Evolutionary conservation across 805 yeast genomes (phyloP).

Genomic region (Sporopachydermia lactativora): DNA sequence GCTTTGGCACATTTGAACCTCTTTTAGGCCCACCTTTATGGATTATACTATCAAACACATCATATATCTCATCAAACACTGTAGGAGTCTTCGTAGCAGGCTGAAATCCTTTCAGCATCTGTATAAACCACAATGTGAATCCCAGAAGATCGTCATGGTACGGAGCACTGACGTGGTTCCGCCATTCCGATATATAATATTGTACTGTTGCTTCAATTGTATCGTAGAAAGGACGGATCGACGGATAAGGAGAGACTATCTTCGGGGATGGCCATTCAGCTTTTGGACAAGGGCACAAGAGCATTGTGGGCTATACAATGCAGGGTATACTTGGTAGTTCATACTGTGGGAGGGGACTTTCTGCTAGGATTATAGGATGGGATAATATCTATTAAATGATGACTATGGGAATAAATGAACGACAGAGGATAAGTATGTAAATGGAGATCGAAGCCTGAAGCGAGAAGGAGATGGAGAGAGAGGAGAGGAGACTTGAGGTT

Average conservation of each 20-base stretch:
- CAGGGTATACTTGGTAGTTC: too few species aligned
- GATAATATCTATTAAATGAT: too few species aligned
- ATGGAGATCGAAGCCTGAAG: too few species aligned
- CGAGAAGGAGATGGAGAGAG: too few species aligned
- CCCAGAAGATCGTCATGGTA: not conserved
- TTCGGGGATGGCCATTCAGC: not conserved
- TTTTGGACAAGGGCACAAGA: not conserved
- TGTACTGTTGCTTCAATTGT: not conserved
- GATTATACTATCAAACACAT: not conserved
- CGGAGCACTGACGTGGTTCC: not conserved
- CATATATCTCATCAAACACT: conserved; percentile 1
- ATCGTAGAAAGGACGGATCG: not conserved
- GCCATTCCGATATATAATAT: not conserved
- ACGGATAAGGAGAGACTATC: not conserved
- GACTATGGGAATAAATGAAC: too few species aligned
- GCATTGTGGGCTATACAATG: too few species aligned
- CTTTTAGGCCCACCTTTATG: not conserved
- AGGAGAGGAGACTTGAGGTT: too few species aligned
- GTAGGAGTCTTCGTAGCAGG: not conserved
- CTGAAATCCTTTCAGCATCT: not conserved
- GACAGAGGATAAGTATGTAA: too few species aligned
- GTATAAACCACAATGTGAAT: not conserved
- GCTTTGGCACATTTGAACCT: not conserved
- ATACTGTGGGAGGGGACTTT: too few species aligned
- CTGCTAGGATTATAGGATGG: too few species aligned